Evolutionary conservation across 139 green algal species (phyloP).

Genomic region (Deuterostichococcus epilithicus): DNA sequence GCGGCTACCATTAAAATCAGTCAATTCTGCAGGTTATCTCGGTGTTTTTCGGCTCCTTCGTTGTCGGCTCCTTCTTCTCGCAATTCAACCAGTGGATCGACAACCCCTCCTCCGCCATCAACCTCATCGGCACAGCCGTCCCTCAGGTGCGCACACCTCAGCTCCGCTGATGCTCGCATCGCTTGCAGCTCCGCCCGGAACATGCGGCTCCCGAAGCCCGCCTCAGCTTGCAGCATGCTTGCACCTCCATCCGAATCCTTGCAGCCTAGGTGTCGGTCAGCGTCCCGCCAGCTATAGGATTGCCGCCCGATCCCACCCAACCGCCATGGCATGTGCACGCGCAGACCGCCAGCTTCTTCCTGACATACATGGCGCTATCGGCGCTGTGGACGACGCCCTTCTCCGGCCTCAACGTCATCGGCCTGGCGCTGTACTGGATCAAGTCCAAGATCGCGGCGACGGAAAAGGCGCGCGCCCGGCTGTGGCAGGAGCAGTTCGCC

Average conservation of each 20-base stretch:
- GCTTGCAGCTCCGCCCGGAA: too few species aligned
- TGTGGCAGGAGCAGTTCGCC: constrained; percentile 52
- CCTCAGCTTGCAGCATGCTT: too few species aligned
- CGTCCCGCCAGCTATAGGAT: too few species aligned
- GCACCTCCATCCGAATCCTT: too few species aligned
- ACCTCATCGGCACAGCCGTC: constrained; percentile 51
- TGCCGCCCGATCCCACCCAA: too few species aligned
- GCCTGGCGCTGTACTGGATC: constrained; percentile 34
- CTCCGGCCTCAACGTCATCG: background rate
- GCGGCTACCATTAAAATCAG: constrained; percentile 10
- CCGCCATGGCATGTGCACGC: background rate
- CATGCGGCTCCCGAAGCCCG: too few species aligned
- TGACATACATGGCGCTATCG: constrained; percentile 52
- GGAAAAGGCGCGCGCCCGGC: constrained; percentile 38
- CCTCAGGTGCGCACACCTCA: constrained; percentile 8
- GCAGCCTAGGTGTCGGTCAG: too few species aligned
- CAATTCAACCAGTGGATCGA: constrained; percentile 39
- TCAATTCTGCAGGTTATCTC: constrained; percentile 61
- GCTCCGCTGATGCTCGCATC: too few species aligned
- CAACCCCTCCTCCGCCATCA: constrained; percentile 40
- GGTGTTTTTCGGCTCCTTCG: constrained; percentile 62
- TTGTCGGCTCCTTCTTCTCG: constrained; percentile 52
- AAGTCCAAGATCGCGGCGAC: constrained; percentile 37
- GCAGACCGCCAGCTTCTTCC: constrained; percentile 74
- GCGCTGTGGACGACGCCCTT: background rate